Evolutionary conservation across 257 asterid genomes (phyloP).

Genomic region (Nicotiana benthamiana): DNA sequence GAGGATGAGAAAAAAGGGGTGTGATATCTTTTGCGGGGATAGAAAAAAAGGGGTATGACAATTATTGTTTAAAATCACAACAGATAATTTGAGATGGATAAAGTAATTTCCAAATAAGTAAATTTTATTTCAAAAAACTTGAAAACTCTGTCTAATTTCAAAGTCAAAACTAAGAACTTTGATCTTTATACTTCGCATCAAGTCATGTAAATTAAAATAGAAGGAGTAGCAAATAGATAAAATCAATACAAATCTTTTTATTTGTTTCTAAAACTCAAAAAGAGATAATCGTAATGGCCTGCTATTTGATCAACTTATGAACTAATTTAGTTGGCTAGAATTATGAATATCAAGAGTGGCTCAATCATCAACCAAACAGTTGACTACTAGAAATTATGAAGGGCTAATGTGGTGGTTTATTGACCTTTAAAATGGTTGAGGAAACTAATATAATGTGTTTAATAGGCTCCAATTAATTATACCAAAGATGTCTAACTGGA

Average conservation of each 20-base stretch:
- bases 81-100: too few species aligned
- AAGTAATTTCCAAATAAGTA: too few species aligned
- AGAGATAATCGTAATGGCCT: background rate
- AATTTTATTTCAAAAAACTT: too few species aligned
- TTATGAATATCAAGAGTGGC: background rate
- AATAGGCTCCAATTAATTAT: background rate
- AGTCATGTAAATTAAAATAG: too few species aligned
- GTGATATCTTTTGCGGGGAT: too few species aligned
- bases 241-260: background rate
- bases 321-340: background rate
- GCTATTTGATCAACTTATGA: background rate
- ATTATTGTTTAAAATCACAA: too few species aligned
- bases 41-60: too few species aligned
- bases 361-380: background rate
- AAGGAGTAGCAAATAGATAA: too few species aligned
- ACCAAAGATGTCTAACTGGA: background rate
- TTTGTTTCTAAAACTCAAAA: background rate
- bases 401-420: background rate
- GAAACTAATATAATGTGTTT: background rate
- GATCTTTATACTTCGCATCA: too few species aligned
- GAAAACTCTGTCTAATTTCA: too few species aligned
- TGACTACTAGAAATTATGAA: background rate
- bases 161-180: too few species aligned
- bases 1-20: too few species aligned
- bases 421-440: background rate